These are phyloP conservation scores for Yarrowia keelungensis DNA, from an alignment of 805 yeast species.

Conservation along the genomic window DNA sequence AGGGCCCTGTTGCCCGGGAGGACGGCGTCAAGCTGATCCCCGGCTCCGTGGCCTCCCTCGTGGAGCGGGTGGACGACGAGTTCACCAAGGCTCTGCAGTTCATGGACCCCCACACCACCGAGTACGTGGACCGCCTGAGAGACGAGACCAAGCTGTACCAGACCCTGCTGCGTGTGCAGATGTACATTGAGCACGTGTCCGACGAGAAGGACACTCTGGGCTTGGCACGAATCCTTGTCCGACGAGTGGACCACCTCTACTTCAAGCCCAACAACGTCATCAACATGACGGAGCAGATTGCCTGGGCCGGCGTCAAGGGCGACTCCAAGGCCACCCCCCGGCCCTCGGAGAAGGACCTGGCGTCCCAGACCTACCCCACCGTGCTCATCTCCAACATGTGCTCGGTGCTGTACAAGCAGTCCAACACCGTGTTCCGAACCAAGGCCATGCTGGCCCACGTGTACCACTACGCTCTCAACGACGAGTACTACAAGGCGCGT, in stretches of 20 bases:
- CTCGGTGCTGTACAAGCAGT: conserved; percentile 68
- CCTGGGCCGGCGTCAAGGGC: conserved; percentile 67
- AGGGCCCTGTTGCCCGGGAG: conserved; percentile 62
- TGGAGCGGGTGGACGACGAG: conserved; percentile 95
- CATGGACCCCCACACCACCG: conserved; percentile 94
- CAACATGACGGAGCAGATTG: conserved; percentile 67
- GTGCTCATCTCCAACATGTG: conserved; percentile 70
- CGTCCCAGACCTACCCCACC: conserved; percentile 55
- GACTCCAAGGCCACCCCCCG: conserved; percentile 51
- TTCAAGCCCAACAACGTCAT: conserved; percentile 86
- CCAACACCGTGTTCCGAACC: conserved; percentile 73
- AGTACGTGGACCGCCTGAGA: conserved; percentile 86
- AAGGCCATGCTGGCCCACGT: conserved; percentile 85
- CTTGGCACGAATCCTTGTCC: conserved; percentile 70
- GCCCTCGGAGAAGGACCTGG: conserved; percentile 46
- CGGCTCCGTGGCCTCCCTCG: conserved; percentile 84
- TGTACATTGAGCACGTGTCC: conserved; percentile 70
- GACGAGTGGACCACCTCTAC: conserved; percentile 91
- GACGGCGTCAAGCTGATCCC: conserved; percentile 75
- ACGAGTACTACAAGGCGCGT: conserved; percentile 82
- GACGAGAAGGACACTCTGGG: conserved; percentile 47
- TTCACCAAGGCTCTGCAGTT: conserved; percentile 84
- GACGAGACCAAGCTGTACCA: conserved; percentile 82
- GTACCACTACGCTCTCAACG: conserved; percentile 90
- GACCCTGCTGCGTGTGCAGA: conserved; percentile 81